Conservation (phyloP, 2,329 filamentous ascomycete species). For the Penicillium concentricum region DNA sequence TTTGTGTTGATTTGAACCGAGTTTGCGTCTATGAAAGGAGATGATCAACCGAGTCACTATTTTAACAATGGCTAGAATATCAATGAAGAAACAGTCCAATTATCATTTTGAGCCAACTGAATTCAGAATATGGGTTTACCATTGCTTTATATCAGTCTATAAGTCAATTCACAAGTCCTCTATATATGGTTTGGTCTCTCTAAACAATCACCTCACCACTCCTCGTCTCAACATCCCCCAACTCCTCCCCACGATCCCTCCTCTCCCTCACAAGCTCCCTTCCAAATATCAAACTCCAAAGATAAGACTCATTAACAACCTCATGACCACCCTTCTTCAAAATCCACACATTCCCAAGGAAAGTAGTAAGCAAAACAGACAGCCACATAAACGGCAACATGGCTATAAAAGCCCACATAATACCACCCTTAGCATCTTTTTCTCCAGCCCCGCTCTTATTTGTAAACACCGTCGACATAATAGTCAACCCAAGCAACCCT, state of each 20-base stretch:
- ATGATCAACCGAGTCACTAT: not conserved
- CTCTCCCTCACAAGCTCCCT: not conserved
- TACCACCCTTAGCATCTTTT: conserved; percentile 36
- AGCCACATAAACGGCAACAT: conserved; percentile 60
- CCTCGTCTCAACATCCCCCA: not conserved
- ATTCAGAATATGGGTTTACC: not conserved
- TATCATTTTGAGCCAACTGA: too few relatives aligned
- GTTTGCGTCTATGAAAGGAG: not conserved
- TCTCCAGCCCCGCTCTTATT: not conserved
- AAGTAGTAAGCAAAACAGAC: conserved; percentile 45
- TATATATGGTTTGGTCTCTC: not conserved
- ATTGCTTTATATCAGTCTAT: not conserved
- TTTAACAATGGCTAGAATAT: not conserved
- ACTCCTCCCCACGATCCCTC: not conserved
- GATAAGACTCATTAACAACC: conserved; percentile 20
- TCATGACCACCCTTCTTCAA: conserved; percentile 24
- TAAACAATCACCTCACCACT: not conserved
- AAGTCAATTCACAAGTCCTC: not conserved
- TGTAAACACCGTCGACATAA: conserved; percentile 2
- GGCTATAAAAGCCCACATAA: conserved; percentile 65
- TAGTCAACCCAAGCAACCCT: not conserved
- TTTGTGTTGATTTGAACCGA: not conserved
- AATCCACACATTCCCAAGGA: conserved; percentile 56
- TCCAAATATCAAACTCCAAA: not conserved
- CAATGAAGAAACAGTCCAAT: not conserved